A percentile compares a stretch with the other conserved stretches of the same genome.
Conservation (phyloP, 192 early-diverging fungal genomes). For the Spizellomyces sp. region DNA sequence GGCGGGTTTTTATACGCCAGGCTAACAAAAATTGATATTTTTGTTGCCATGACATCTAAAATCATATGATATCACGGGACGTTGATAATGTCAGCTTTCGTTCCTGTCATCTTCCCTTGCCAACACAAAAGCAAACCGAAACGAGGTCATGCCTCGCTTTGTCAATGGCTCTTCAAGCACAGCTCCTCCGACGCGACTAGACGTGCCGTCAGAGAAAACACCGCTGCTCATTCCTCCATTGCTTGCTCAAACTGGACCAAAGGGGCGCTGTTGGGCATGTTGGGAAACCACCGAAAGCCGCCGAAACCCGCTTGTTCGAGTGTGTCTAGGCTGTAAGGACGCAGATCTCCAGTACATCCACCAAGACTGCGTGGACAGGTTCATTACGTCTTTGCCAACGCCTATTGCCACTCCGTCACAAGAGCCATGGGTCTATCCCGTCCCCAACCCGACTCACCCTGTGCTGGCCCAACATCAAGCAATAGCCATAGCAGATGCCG, state of each 20-base stretch:
- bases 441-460: background rate
- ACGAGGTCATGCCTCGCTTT: no score
- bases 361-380: slow-evolving; percentile 51
- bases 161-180: no score
- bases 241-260: background rate
- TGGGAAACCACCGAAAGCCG: slow-evolving; percentile 33
- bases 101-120: no score
- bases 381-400: slow-evolving; percentile 39
- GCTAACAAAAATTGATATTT: no score
- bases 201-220: no score
- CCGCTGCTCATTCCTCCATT: no score
- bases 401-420: slow-evolving; percentile 16
- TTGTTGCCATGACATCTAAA: background rate
- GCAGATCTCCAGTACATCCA: slow-evolving; percentile 56
- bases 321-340: slow-evolving; percentile 56
- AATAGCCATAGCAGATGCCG: background rate
- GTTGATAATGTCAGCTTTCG: no score
- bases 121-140: no score
- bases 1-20: no score
- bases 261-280: slow-evolving; percentile 42
- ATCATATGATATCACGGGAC: slow-evolving; percentile 5
- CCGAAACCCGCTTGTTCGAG: slow-evolving; percentile 49
- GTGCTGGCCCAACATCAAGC: background rate
- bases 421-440: background rate
- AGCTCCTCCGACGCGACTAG: no score